phyloP scores from a whole-genome alignment of 1,284 basidiomycete genomes.

The Cystobasidium sp. region DNA sequence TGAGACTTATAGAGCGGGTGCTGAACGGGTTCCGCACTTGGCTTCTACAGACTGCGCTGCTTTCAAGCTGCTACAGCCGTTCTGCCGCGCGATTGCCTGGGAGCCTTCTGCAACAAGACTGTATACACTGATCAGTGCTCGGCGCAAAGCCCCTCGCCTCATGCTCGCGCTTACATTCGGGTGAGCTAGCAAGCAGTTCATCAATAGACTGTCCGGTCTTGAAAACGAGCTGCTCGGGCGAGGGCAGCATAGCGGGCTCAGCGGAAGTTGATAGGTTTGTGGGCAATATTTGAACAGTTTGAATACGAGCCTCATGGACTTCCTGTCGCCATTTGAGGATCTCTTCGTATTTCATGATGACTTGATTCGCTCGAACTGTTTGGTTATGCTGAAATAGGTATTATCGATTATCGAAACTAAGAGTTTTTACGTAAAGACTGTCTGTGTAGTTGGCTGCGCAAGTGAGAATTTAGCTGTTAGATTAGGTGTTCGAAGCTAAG shows the following conservation, averaged over 20 bases:
- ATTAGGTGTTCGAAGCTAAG: too few relatives aligned
- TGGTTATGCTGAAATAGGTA: neutral
- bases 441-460: neutral
- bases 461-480: too few relatives aligned
- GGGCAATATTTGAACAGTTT: neutral
- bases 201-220: neutral
- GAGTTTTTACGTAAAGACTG: neutral
- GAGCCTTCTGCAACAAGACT: neutral
- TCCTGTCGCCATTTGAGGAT: constrained; percentile 32
- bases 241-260: constrained; percentile 1
- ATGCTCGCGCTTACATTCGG: too few relatives aligned
- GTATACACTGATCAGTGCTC: neutral
- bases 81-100: neutral
- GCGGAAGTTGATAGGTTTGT: neutral
- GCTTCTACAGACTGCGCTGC: neutral
- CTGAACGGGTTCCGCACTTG: neutral
- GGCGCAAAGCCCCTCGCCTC: neutral
- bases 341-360: constrained; percentile 33
- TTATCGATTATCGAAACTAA: neutral
- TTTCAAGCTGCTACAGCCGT: neutral
- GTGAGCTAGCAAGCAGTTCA: neutral
- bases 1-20: too few relatives aligned
- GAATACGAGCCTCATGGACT: constrained; percentile 10
- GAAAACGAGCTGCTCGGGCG: neutral
- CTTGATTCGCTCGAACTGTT: neutral